phyloP scores from a whole-genome alignment of 805 yeast species.

The Kuraishia molischiana region DNA sequence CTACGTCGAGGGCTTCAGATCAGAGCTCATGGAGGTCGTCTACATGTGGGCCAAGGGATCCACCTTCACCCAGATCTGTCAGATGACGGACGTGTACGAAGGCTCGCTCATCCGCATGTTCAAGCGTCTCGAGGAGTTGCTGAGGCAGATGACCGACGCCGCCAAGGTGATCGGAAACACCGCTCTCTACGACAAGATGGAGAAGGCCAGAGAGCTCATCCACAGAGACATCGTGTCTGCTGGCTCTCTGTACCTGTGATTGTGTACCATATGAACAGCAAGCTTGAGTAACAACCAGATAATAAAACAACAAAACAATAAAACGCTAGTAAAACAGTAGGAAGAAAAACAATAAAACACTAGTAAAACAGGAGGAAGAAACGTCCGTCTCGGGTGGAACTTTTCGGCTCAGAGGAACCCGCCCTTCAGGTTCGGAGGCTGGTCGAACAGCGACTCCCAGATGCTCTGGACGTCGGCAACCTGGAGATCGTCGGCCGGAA shows the following conservation, averaged over 20 bases:
- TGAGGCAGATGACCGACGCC: constrained; percentile 83
- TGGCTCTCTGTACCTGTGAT: constrained; percentile 70
- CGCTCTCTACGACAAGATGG: constrained; percentile 83
- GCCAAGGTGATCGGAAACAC: constrained; percentile 92
- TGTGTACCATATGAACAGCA: too few relatives aligned
- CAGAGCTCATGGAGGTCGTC: constrained; percentile 95
- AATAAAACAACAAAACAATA: too few relatives aligned
- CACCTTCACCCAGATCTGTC: constrained; percentile 90
- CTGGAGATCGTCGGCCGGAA: constrained; percentile 1
- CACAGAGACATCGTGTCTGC: constrained; percentile 97
- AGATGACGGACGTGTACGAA: constrained; percentile 98
- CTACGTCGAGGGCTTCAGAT: constrained; percentile 83
- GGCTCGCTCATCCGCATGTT: constrained; percentile 94
- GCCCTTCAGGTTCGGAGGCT: constrained; percentile 10
- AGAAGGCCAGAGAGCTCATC: constrained; percentile 69
- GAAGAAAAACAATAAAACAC: neutral
- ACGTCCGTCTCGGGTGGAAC: too few relatives aligned
- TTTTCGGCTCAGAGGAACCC: constrained; percentile 10
- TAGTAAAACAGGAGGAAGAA: too few relatives aligned
- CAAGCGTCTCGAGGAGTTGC: constrained; percentile 86
- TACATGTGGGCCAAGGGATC: constrained; percentile 97
- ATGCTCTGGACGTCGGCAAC: constrained; percentile 8
- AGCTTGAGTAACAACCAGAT: too few relatives aligned
- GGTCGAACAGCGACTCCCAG: constrained; percentile 12
- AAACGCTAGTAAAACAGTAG: neutral